Conservation (phyloP, 2,329 filamentous ascomycete species). For the Sporothrix inflata region DNA sequence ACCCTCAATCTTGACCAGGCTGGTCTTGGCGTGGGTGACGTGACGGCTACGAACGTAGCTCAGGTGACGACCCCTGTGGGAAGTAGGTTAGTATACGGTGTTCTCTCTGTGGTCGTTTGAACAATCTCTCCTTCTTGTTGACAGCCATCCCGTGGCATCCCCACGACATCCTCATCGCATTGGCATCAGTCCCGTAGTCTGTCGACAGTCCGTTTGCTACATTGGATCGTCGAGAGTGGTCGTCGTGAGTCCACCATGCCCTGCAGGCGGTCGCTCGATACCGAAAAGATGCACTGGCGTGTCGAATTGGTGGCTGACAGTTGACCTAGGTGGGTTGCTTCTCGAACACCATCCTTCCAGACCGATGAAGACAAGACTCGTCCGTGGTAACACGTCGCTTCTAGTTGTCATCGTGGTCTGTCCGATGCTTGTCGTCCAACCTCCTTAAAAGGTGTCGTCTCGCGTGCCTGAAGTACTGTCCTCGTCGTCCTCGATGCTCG, state of each 20-base stretch:
- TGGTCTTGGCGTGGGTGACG: constrained; percentile 85
- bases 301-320: no score
- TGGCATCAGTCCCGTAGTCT: not conserved
- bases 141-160: not conserved
- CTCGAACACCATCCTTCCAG: no score
- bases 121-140: not conserved
- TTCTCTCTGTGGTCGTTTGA: constrained; percentile 15
- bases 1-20: constrained; percentile 98
- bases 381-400: no score
- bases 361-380: no score
- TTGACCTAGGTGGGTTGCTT: no score
- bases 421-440: not conserved
- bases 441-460: constrained; percentile 11
- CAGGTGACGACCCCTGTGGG: constrained; percentile 88
- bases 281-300: no score
- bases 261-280: not conserved
- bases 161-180: not conserved
- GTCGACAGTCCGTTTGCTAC: not conserved
- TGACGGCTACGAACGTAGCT: constrained; percentile 96
- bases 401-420: not conserved
- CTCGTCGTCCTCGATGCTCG: not conserved
- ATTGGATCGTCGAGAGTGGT: not conserved
- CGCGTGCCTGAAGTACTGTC: not conserved
- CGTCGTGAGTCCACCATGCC: not conserved
- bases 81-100: constrained; percentile 36